phyloP scores from a whole-genome alignment of 23 red algal species.

The Pyropia haitanensis region DNA sequence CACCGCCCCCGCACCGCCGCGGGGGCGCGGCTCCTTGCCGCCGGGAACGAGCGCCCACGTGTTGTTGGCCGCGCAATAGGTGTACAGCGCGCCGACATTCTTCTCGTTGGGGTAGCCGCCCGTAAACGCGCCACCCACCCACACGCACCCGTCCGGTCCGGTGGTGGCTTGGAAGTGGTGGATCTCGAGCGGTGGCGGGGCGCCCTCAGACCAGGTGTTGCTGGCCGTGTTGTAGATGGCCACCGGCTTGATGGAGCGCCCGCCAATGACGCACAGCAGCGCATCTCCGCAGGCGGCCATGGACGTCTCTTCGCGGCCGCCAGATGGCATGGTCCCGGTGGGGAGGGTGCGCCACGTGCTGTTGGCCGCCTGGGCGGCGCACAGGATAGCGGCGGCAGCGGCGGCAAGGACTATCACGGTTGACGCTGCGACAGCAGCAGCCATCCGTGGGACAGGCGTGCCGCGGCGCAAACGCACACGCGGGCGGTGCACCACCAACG shows the following conservation, averaged over 20 bases:
- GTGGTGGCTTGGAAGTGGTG: constrained; percentile 55
- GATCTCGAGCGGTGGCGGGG: constrained; percentile 27
- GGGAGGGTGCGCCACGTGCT: too few species aligned
- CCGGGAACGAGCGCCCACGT: constrained; percentile 24
- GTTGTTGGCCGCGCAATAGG: constrained; percentile 16
- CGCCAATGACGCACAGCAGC: constrained; percentile 48
- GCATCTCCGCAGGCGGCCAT: constrained; percentile 19
- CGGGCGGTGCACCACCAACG: too few species aligned
- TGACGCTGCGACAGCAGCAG: too few species aligned
- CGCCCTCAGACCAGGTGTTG: constrained; percentile 8
- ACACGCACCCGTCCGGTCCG: constrained; percentile 45
- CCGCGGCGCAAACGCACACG: too few species aligned
- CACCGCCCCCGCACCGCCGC: constrained; percentile 31
- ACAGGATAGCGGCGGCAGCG: too few species aligned
- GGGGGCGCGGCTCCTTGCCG: constrained; percentile 11
- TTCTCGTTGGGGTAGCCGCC: constrained; percentile 36
- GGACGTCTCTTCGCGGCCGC: constrained; percentile 18
- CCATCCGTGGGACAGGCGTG: too few species aligned
- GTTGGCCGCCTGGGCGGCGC: too few species aligned
- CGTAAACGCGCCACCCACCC: constrained; percentile 34
- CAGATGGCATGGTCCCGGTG: too few species aligned
- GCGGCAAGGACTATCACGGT: too few species aligned
- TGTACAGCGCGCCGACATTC: constrained; percentile 28
- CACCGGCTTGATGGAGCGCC: constrained; percentile 23
- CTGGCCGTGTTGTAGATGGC: constrained; percentile 31